phyloP scores from a whole-genome alignment of 495 filamentous ascomycete genomes.

The Extremus antarcticus region DNA sequence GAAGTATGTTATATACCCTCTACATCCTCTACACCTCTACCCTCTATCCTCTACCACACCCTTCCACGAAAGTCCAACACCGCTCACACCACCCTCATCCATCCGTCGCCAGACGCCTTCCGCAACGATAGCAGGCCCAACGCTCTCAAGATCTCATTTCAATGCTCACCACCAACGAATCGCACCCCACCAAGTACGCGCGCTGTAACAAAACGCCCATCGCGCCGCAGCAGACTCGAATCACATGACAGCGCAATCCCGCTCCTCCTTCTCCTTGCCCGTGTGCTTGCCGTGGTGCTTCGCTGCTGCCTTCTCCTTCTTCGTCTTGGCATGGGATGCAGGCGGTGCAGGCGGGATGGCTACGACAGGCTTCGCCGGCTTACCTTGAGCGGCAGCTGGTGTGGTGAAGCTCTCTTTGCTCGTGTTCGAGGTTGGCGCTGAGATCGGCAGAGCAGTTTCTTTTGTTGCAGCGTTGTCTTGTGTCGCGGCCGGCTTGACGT shows the following conservation, averaged over 20 bases:
- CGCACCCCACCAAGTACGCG: no score
- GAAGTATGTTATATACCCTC: no score
- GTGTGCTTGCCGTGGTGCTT: constrained; percentile 31
- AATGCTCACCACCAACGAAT: no score
- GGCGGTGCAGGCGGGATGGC: not conserved
- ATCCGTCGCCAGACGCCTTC: no score
- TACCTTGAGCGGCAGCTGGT: not conserved
- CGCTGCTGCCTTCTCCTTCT: constrained; percentile 28
- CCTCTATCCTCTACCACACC: no score
- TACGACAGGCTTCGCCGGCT: not conserved
- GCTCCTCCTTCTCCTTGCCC: constrained; percentile 42
- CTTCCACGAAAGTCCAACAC: no score
- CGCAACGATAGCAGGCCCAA: no score
- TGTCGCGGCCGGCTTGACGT: not conserved
- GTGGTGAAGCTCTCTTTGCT: constrained; percentile 1
- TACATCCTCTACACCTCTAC: no score
- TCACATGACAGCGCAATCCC: constrained; percentile 60
- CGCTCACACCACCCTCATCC: no score
- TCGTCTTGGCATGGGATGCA: constrained; percentile 25
- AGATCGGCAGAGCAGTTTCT: not conserved
- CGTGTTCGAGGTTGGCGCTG: not conserved
- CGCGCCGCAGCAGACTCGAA: no score
- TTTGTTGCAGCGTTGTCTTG: not conserved
- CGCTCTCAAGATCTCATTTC: no score
- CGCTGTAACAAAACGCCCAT: no score